Base-by-base conservation (phyloP, 2,329 filamentous ascomycete genomes). In the Aspergillus aculeatus region DNA sequence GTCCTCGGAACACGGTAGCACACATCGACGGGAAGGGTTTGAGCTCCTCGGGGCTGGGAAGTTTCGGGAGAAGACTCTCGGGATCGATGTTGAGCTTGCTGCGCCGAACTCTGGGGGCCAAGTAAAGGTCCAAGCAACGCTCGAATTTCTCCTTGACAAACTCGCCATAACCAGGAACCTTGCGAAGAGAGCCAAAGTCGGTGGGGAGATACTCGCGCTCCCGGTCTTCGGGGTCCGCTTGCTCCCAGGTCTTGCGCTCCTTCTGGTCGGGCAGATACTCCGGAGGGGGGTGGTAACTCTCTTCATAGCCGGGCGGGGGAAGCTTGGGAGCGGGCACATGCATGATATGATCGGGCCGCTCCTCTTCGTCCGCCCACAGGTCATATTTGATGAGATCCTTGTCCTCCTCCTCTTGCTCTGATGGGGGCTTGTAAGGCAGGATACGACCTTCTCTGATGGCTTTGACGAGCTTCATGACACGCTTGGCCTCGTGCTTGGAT, bases 21-120 rank as follows among this genome's bases (percentile, higher is more conserved):
- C 91, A 94, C 9, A 91, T 87, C 0, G 93, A 96, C 14, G 95
- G 95, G 82, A 98, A 99, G 2, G 95, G 95, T 70, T 92, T 92
- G 59, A 99, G 83, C 70, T 99, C 94, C 69, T 96, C 91, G 0
- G 95, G 94, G 61, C 90, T 91, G 7, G 96, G 95, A 7, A 99
- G 83, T 75, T 97, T 97, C 12, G 95, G 94, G 38, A 99, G 84
- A 54, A 99, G 82, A 41, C 92, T 96, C 75, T 90, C 90, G 3
- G 95, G 95, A 69, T 99, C 95, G 71, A 99, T 98, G 78, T 98
- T 96, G 71, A 99, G 86, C 76, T 93, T 90, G 80, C 93, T 97
- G 75, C 96, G 90, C 61, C 94, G 87, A 58, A 99, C 87, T 71
- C 95, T 85, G 50, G 96, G 95, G 16, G 96, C 95, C 61, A 99